Percentiles rank a stretch among this genome's conserved stretches.
Evolutionary conservation across 2,329 filamentous ascomycete species (phyloP).

Genomic region (Chaetomium globosum): DNA sequence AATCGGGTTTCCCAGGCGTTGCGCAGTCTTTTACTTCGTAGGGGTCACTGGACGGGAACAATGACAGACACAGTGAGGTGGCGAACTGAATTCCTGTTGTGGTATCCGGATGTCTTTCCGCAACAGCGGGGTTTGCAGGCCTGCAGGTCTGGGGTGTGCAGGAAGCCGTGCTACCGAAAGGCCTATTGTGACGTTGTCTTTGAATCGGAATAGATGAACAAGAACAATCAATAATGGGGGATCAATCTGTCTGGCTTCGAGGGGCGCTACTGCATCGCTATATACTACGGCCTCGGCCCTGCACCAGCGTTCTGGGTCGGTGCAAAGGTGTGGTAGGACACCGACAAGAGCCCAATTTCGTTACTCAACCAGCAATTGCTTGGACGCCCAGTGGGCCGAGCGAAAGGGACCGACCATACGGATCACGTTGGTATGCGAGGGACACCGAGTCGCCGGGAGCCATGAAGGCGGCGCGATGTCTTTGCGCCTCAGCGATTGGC

Average conservation of each 20-base stretch:
- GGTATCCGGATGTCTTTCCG: not conserved
- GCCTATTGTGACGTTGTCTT: not conserved
- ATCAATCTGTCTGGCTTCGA: not conserved
- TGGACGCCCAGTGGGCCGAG: conserved; percentile 16
- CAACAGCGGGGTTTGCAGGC: not conserved
- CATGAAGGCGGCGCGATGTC: not conserved
- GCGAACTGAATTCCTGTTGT: conserved; percentile 2
- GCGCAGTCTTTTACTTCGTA: not conserved
- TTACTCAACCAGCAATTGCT: conserved; percentile 15
- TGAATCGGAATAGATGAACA: not conserved
- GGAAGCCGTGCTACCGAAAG: not conserved
- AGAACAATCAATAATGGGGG: not conserved
- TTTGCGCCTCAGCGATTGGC: conserved; percentile 20
- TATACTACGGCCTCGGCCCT: not conserved
- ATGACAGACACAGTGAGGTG: not conserved
- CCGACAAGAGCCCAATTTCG: conserved; percentile 18
- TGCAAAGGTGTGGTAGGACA: conserved; percentile 15
- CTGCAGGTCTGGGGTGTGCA: not conserved
- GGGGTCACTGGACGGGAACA: not conserved
- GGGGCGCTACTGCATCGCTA: not conserved
- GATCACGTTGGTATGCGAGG: conserved; percentile 28
- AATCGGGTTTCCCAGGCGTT: not conserved
- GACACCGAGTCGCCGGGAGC: conserved; percentile 27
- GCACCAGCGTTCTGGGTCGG: conserved; percentile 1
- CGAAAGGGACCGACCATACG: conserved; percentile 28